Evolutionary conservation across 257 asterid species (phyloP).

Genomic region (Echites panduratus): DNA sequence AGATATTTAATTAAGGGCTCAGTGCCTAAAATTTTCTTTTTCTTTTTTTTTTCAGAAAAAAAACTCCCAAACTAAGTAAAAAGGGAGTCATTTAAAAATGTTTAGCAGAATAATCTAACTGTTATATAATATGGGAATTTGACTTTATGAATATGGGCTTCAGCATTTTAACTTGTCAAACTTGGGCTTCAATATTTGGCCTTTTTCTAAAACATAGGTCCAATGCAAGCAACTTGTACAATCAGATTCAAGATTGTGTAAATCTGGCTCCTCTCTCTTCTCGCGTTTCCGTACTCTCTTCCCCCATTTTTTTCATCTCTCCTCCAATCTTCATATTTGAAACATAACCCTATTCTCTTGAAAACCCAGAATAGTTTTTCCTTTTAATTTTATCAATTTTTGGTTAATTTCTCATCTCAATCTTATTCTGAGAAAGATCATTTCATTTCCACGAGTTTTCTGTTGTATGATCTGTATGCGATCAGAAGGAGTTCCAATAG

Average conservation of each 20-base stretch:
- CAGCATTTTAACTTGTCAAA: background rate
- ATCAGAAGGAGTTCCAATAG: slow-evolving; percentile 20
- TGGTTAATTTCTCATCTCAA: background rate
- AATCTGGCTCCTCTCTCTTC: slow-evolving; percentile 20
- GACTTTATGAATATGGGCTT: too few species aligned
- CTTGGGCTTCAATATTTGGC: background rate
- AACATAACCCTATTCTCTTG: slow-evolving; percentile 35
- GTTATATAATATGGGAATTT: too few species aligned
- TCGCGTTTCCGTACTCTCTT: background rate
- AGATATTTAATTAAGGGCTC: too few species aligned
- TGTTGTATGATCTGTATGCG: slow-evolving; percentile 38
- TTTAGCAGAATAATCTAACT: too few species aligned
- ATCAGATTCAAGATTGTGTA: slow-evolving; percentile 13
- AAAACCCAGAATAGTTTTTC: slow-evolving; percentile 25
- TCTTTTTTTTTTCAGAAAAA: too few species aligned
- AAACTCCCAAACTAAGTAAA: too few species aligned
- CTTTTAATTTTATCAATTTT: slow-evolving; percentile 8
- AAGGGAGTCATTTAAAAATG: too few species aligned
- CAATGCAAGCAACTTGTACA: slow-evolving; percentile 23
- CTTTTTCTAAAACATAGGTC: slow-evolving; percentile 10
- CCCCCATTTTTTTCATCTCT: slow-evolving; percentile 1
- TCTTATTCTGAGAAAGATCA: slow-evolving; percentile 3
- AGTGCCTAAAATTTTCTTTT: too few species aligned
- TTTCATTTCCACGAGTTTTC: background rate
- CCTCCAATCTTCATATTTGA: slow-evolving; percentile 24